Base-by-base conservation (phyloP, 306 rosid species). In the Dalbergia cultrata region DNA sequence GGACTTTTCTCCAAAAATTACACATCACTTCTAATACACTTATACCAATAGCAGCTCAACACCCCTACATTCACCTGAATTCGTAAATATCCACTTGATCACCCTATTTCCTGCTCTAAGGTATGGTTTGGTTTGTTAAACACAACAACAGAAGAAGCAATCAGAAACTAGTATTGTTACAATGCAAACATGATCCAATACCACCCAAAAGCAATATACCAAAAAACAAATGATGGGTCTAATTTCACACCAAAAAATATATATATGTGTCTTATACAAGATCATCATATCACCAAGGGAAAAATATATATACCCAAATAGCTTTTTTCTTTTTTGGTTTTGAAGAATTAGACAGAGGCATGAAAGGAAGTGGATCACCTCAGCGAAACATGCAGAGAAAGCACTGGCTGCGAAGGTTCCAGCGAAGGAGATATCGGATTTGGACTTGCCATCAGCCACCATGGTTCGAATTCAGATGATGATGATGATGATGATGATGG, bases 331-430 rank as follows among this genome's bases (percentile, higher is more conserved):
- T 37, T 37, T 37, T 37, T 37, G 5, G 10, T 47, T 13, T 8
- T 13, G 8, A 77, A 16, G 17, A 76, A 44, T 8, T 1, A 17
- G 21, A 21, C 6, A 9, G 33, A 34, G 33, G 4, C 5, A 66
- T 50, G 26, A 10, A 52, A 26, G 60, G 71, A 11, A 67, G 33
- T 0, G 57, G 13, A 72, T 21, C 35, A 92, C 97, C 97, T 92
- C 97, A 13, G 95, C 97, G 26, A 88, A 79, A 80, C 89, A 89
- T 63, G 97, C 92, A 17, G 97, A 87, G 76, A 92, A 92, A 64
- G 93, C 93, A 72, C 97, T 89, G 79, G 92, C 81, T 72, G 87
- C 89, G 22, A 92, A 92, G 22, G 57, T 86, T 67, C 87, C 87
- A 33, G 88, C 90, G 34, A 92, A 86, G 9, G 97, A 92, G 76